These are phyloP conservation scores for Ascobolus immersus DNA, from an alignment of 495 filamentous ascomycete genomes.

Conservation along the genomic window DNA sequence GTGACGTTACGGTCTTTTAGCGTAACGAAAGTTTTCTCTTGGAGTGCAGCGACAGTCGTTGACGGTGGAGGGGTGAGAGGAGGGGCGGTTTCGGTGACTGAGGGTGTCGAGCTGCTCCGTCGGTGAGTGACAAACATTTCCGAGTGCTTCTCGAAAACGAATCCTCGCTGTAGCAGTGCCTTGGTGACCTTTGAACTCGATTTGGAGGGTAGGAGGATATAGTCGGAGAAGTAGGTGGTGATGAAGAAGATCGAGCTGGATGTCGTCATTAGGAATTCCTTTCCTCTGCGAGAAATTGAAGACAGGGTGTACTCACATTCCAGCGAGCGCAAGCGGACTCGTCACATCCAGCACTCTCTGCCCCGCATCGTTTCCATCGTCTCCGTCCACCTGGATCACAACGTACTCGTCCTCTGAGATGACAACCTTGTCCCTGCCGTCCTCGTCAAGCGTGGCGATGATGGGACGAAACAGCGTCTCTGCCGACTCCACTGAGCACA, in stretches of 20 bases:
- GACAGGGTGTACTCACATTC: constrained; percentile 34
- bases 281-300: constrained; percentile 2
- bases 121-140: constrained; percentile 38
- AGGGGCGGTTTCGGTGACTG: constrained; percentile 22
- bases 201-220: constrained; percentile 67
- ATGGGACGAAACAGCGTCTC: constrained; percentile 47
- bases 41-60: constrained; percentile 48
- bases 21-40: constrained; percentile 52
- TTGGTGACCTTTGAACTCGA: constrained; percentile 45
- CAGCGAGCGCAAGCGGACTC: constrained; percentile 67
- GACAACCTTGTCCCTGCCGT: constrained; percentile 28
- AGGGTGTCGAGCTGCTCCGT: constrained; percentile 24
- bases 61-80: constrained; percentile 48
- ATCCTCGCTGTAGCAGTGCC: constrained; percentile 54
- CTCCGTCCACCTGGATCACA: constrained; percentile 64
- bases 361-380: constrained; percentile 70
- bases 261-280: constrained; percentile 1
- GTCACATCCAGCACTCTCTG: constrained; percentile 80
- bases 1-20: constrained; percentile 47
- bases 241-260: constrained; percentile 82
- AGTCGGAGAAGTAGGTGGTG: constrained; percentile 93
- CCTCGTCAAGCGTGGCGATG: constrained; percentile 26
- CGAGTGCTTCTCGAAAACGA: constrained; percentile 46
- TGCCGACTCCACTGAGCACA: constrained; percentile 51
- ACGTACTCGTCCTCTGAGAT: constrained; percentile 67